Base-by-base conservation (phyloP, 2,329 filamentous ascomycete genomes). In the Colletotrichum destructivum region DNA sequence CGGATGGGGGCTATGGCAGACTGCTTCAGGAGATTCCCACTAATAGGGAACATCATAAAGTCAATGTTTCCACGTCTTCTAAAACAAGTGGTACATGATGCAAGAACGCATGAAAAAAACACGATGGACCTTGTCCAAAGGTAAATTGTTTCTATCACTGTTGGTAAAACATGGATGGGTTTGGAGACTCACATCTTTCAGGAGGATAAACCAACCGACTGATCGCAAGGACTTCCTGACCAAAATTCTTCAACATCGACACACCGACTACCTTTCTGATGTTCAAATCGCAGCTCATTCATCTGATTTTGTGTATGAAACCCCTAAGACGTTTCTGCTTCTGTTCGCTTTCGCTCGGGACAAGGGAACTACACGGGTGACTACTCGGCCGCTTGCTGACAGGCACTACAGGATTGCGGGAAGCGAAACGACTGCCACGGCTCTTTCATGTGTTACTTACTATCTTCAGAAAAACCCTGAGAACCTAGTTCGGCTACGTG, bases 81-180 rank as follows among this genome's bases (percentile, higher is more conserved):
- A 2, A 31, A 42, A 2, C 49, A 54, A 46, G 15, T 66, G 12
- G 52, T 66, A 4, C 38, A 35, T 4, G 56, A 67, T 38, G 62
- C n/a, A 3, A 46, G 64, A 0, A 55, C 13, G 23, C 64, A 67
- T 15, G 26, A 66, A 11, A 11, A 47, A 9, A 52, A 67, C 18
- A 67, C 56, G 5, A 67, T 62, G 56, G 35, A 67, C 11, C 11
- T 67, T 31, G 56, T 67, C 31, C 56, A 67, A 26, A 67, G 38
- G 64, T 67, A 31, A 21, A 3, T 1, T 52, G 13, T 13, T 7
- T 7, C 9, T 16, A n/a, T 26, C 21, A 52, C 13, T 9, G 31
- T 35, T 35, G 8, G 9, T 8, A 35, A 35, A 35, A 35, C 31
- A 31, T 31, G 31, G 31, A 31, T 31, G 7, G 5, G 31, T 35